A percentile compares a stretch with the other conserved stretches of the same genome.
Conservation (phyloP, 2,329 filamentous ascomycete genomes). For the Neonectria faginata region DNA sequence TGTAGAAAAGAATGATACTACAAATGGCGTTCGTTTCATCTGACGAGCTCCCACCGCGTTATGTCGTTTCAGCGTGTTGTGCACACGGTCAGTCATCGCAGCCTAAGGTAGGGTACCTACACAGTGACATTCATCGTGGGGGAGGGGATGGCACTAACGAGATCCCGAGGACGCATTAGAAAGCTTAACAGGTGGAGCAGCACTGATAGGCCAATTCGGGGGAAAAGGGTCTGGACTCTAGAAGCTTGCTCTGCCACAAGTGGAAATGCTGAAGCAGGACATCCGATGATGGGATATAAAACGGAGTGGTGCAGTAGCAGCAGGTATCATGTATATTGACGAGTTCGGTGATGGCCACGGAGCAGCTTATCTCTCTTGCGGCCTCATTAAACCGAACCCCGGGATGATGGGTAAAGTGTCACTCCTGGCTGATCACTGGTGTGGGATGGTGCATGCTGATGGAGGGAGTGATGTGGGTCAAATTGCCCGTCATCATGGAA, state of each 20-base stretch:
- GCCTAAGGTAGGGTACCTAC: neutral
- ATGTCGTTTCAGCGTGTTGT: constrained; percentile 12
- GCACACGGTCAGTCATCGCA: neutral
- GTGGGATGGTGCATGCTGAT: neutral
- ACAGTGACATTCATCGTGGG: constrained; percentile 20
- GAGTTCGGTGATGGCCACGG: neutral
- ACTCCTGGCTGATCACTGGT: neutral
- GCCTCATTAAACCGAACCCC: constrained; percentile 15
- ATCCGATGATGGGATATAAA: neutral
- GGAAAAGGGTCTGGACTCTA: constrained; percentile 2
- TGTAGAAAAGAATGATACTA: no score
- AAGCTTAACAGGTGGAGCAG: constrained; percentile 41
- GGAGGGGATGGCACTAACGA: constrained; percentile 29
- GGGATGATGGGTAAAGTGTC: neutral
- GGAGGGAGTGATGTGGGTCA: constrained; percentile 4
- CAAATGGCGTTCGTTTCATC: neutral
- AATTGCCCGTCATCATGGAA: neutral
- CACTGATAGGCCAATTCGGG: constrained; percentile 20
- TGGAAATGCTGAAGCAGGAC: no score
- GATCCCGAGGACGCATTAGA: constrained; percentile 32
- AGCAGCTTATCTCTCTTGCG: constrained; percentile 11
- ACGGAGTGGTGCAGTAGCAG: neutral
- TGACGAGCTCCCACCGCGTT: constrained; percentile 3
- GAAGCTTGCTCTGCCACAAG: neutral
- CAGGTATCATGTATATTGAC: neutral